These are phyloP conservation scores for Mortierella claussenii DNA, from an alignment of 192 early-diverging fungal genomes.

Conservation along the genomic window DNA sequence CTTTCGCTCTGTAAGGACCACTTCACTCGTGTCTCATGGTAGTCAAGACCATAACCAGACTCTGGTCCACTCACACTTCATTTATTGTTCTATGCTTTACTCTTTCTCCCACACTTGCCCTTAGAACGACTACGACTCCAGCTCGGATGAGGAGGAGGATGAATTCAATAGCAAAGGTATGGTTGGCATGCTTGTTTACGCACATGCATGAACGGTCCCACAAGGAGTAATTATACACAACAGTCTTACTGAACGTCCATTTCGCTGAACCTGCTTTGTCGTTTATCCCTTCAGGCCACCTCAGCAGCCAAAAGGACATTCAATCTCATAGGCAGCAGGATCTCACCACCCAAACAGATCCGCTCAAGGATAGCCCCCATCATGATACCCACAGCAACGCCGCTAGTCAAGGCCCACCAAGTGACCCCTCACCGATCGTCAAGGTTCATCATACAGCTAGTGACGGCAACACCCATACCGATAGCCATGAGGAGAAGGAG, in stretches of 20 bases:
- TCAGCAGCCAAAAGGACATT: no score
- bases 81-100: neutral
- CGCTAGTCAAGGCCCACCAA: neutral
- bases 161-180: neutral
- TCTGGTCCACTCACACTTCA: neutral
- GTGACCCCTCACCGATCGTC: neutral
- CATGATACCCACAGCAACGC: neutral
- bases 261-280: no score
- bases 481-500: neutral
- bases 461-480: no score
- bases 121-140: constrained; percentile 6
- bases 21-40: no score
- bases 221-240: no score
- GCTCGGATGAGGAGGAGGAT: neutral
- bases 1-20: constrained; percentile 17
- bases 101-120: neutral
- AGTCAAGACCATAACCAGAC: neutral
- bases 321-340: no score
- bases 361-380: neutral
- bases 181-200: no score
- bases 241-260: no score
- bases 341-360: neutral
- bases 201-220: no score
- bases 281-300: no score
- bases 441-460: neutral